Evolutionary conservation across 2,329 filamentous ascomycete genomes (phyloP).

Genomic region (Sphaerulina vaccinii): DNA sequence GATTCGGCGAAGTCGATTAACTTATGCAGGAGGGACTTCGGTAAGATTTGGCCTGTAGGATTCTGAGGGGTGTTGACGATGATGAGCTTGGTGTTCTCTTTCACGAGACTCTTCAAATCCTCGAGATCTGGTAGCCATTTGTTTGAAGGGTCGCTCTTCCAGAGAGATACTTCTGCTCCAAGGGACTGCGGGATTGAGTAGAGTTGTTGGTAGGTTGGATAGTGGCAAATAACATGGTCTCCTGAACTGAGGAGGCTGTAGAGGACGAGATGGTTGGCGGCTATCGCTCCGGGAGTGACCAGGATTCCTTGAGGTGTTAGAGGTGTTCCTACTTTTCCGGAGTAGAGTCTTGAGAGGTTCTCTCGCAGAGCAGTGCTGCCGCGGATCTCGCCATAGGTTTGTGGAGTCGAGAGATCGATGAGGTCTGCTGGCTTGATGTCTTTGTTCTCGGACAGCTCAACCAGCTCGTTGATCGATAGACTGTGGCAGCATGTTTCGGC

Average conservation of each 20-base stretch:
- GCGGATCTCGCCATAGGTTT: slow-evolving; percentile 72
- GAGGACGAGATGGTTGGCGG: slow-evolving; percentile 78
- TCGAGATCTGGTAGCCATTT: slow-evolving; percentile 66
- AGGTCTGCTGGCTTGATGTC: slow-evolving; percentile 41
- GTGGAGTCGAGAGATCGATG: slow-evolving; percentile 54
- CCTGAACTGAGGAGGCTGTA: slow-evolving; percentile 70
- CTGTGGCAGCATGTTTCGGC: slow-evolving; percentile 78
- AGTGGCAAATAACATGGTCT: slow-evolving; percentile 83
- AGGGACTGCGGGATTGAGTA: slow-evolving; percentile 72
- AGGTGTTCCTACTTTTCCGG: slow-evolving; percentile 50
- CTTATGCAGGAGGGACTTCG: slow-evolving; percentile 57
- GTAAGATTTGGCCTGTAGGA: slow-evolving; percentile 71
- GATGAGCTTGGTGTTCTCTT: slow-evolving; percentile 68
- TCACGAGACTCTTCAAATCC: slow-evolving; percentile 65
- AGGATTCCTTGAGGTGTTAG: slow-evolving; percentile 64
- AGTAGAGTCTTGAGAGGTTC: slow-evolving; percentile 66
- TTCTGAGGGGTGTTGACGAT: slow-evolving; percentile 78
- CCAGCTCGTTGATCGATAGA: slow-evolving; percentile 68
- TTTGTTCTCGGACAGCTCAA: slow-evolving; percentile 58
- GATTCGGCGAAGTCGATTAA: slow-evolving; percentile 64
- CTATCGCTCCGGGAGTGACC: slow-evolving; percentile 76
- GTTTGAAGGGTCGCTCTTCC: slow-evolving; percentile 65
- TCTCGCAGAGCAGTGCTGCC: slow-evolving; percentile 64
- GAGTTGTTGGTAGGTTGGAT: slow-evolving; percentile 83
- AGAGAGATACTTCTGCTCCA: slow-evolving; percentile 74